Evolutionary conservation across 345 rosid genomes (phyloP).

Genomic region (Brassica juncea): DNA sequence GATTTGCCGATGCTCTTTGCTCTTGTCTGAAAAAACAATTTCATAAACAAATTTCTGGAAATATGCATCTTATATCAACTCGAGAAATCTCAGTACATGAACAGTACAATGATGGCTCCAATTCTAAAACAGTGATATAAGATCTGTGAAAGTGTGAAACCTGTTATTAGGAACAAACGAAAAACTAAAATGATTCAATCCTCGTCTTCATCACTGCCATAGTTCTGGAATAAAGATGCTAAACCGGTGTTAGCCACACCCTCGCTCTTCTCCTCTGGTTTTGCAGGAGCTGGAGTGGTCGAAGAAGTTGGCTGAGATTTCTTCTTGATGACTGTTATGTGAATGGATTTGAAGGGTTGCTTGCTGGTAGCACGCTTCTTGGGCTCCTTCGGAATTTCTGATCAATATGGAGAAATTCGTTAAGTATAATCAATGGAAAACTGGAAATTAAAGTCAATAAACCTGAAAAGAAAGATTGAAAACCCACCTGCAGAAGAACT

Average conservation of each 20-base stretch:
- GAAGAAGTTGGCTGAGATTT: conserved; percentile 27
- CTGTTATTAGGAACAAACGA: neutral
- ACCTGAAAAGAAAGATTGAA: neutral
- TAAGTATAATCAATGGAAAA: neutral
- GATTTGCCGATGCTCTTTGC: conserved; percentile 9
- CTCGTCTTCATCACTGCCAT: conserved; percentile 64
- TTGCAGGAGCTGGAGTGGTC: conserved; percentile 18
- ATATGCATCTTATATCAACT: neutral
- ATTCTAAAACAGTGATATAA: conserved; percentile 11
- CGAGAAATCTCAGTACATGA: neutral
- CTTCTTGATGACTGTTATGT: conserved; percentile 56
- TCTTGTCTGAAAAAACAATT: conserved; percentile 13
- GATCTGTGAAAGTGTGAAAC: conserved; percentile 8
- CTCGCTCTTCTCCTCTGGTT: conserved; percentile 33
- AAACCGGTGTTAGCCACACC: conserved; percentile 40
- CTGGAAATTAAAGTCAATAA: neutral
- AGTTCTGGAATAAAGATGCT: conserved; percentile 59
- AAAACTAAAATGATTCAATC: conserved; percentile 12
- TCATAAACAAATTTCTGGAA: conserved; percentile 1
- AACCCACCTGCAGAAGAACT: conserved; percentile 47
- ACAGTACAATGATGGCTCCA: conserved; percentile 8
- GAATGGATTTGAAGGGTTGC: conserved; percentile 41
- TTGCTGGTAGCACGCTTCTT: conserved; percentile 39
- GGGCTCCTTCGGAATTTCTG: conserved; percentile 38
- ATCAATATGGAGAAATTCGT: neutral